Base-by-base conservation (phyloP, 768 basidiomycete species). In the Amanita exitialis region DNA sequence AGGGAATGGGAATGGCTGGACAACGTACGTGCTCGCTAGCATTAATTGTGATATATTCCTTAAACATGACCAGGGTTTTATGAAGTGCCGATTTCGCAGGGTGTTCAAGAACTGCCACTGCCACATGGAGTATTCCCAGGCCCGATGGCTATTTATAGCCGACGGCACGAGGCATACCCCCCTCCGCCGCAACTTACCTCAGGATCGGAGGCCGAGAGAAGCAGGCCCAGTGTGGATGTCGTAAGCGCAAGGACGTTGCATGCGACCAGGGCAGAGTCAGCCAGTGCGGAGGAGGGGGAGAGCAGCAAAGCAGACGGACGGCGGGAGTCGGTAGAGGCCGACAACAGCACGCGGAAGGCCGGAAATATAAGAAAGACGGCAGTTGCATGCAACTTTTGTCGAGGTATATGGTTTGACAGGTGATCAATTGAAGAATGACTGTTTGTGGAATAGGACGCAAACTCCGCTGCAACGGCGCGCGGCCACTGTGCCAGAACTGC, bases 331-430 rank as follows among this genome's bases (percentile, higher is more conserved):
- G 57, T 61, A 16, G 52, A 56, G 10, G 21, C 44, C 18, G 18
- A 60, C 58, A 38, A 53, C 51, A 41, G 64, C 60, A 39, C 62
- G 57, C 49, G 63, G 61, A 69, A 64, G 56, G 49, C 59, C 20
- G 64, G 59, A 47, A 61, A 58, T 47, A 56, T 61, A 20, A 65
- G 69, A 56, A 84, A 83, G 68, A 78, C 77, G 30, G 67, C 69
- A 20, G 73, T 88, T 32, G 86, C 86, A 52, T 90, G 86, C 67
- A 71, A 84, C 65, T 87, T 87, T 63, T 90, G 86, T 69, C 74
- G 86, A 75, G 75, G 86, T 82, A 58, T 21, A 30, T 46, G 60
- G 69, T 57, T 53, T 59, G 10, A 36, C 53, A 59, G 28, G 27
- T 18, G 35, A 27, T 39, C 20, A 38, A 41, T 49, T 21, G 60